Conservation (phyloP, 129 eudicot genomes). For the Ambrosia artemisiifolia region DNA sequence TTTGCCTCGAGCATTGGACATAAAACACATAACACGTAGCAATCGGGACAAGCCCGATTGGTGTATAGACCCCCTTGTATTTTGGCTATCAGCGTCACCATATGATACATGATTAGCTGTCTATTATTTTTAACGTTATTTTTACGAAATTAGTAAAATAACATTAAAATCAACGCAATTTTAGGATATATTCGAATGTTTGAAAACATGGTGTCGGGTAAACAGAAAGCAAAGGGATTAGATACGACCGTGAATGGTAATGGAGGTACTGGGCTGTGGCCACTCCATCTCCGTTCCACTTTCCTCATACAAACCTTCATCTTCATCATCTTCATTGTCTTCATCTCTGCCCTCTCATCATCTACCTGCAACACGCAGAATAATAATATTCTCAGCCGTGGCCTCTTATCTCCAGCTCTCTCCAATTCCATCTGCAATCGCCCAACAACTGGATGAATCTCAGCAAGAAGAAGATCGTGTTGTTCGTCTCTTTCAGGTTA, state of each 20-base stretch:
- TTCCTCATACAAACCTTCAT: slow-evolving; percentile 15
- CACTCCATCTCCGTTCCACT: slow-evolving; percentile 29
- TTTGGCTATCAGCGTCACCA: no score
- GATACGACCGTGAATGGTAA: slow-evolving; percentile 4
- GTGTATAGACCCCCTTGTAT: no score
- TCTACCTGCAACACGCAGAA: slow-evolving; percentile 42
- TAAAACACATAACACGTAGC: no score
- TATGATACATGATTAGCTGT: no score
- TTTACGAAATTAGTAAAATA: no score
- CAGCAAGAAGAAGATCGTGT: slow-evolving; percentile 66
- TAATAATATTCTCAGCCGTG: slow-evolving; percentile 44
- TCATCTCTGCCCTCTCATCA: slow-evolving; percentile 11
- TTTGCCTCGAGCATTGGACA: no score
- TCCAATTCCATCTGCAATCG: slow-evolving; percentile 41
- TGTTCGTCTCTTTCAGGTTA: slow-evolving; percentile 67
- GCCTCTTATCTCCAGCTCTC: slow-evolving; percentile 33
- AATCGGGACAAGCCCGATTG: no score
- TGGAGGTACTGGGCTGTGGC: slow-evolving; percentile 40
- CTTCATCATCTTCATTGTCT: slow-evolving; percentile 25
- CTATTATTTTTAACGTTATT: no score
- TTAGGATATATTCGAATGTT: no score
- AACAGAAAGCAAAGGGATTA: neutral
- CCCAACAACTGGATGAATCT: slow-evolving; percentile 53
- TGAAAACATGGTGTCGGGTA: neutral
- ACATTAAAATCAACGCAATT: no score